phyloP scores from a whole-genome alignment of 306 rosid genomes.

The Luffa aegyptiaca region DNA sequence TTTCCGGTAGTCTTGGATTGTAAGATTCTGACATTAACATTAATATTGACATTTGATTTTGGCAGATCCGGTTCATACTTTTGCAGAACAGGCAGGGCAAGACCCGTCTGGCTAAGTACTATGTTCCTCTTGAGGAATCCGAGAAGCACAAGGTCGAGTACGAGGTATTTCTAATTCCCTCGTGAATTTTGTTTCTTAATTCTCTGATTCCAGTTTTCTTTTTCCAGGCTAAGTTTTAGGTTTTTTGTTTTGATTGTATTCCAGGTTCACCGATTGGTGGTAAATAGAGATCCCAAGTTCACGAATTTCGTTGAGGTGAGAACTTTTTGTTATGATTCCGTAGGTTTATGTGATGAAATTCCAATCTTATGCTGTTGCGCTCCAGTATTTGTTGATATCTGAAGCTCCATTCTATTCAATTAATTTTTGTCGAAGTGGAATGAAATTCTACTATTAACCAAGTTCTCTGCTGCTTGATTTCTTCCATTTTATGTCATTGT shows the following conservation, averaged over 20 bases:
- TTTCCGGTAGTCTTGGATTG: not conserved
- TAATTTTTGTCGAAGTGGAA: not conserved
- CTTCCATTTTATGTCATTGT: not conserved
- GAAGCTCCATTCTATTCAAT: not conserved
- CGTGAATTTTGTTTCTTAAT: not conserved
- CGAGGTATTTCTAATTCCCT: constrained; percentile 42
- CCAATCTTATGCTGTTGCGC: not conserved
- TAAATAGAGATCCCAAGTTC: constrained; percentile 91
- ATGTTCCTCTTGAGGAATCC: constrained; percentile 95
- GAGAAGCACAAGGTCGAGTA: constrained; percentile 97
- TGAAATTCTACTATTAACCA: not conserved
- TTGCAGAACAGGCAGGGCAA: constrained; percentile 90
- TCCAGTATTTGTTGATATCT: not conserved
- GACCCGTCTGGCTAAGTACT: constrained; percentile 88
- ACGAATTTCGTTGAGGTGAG: constrained; percentile 92
- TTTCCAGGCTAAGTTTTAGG: not conserved
- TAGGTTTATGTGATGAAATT: not conserved
- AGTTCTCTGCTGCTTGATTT: not conserved
- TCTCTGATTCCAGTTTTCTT: not conserved
- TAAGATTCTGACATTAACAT: not conserved
- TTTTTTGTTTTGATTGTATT: constrained; percentile 7
- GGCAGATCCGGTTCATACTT: constrained; percentile 95
- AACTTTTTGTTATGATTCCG: not conserved
- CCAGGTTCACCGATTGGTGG: constrained; percentile 96
- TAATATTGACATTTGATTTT: not conserved